Conservation (phyloP, 257 asterid genomes). For the Solanum acaule region DNA sequence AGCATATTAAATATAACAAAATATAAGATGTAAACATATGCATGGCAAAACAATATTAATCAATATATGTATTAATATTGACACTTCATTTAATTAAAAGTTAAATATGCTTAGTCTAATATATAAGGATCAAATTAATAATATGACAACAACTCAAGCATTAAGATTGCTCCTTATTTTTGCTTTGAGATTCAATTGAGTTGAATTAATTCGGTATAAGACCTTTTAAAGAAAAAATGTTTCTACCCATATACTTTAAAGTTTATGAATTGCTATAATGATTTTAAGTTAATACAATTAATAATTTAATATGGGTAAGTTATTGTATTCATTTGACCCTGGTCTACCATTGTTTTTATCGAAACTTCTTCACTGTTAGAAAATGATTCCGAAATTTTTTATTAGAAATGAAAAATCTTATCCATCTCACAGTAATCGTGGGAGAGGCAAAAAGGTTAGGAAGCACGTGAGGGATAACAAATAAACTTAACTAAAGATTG, state of each 20-base stretch:
- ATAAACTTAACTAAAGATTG: not conserved
- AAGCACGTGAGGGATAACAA: not conserved
- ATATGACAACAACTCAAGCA: not conserved
- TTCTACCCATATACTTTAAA: too few species aligned
- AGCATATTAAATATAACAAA: not conserved
- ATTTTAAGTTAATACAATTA: too few species aligned
- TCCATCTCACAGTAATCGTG: fast-evolving
- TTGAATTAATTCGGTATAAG: too few species aligned
- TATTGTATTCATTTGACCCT: not conserved
- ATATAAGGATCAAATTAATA: not conserved
- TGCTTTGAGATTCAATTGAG: not conserved
- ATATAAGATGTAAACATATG: not conserved
- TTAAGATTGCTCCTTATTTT: not conserved
- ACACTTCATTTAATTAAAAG: not conserved
- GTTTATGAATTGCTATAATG: too few species aligned
- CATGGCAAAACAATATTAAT: not conserved
- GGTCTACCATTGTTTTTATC: not conserved
- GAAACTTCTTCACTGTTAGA: not conserved
- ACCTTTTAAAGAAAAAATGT: not conserved
- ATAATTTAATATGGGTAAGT: too few species aligned
- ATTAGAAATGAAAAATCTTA: not conserved
- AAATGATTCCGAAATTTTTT: too few species aligned
- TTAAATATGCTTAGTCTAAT: not conserved
- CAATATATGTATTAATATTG: not conserved
- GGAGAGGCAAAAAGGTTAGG: not conserved